Base-by-base conservation (phyloP, 768 basidiomycete genomes). In the Strobilomyces echinocephalus region DNA sequence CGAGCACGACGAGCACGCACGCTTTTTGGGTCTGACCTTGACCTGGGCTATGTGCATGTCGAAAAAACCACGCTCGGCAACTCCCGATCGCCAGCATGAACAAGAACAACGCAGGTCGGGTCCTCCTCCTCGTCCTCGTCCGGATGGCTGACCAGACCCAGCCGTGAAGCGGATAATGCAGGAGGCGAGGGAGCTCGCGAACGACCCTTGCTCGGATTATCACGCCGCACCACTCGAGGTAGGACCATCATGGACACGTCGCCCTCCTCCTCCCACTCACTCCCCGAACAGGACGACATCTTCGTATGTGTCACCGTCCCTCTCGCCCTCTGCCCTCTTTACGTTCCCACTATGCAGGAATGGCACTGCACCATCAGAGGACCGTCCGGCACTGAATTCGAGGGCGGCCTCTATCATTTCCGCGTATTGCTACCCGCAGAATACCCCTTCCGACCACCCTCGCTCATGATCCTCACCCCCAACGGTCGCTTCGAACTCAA, bases 301-400 rank as follows among this genome's bases (percentile, higher is more conserved):
- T 94, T 94, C 64, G 91, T 91, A 69, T 68, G 88, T 55, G 36
- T 42, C 38, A 39, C 31, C 44, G 18, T 39, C 45, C 46, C 31
- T 46, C 50, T 46, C 50, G 5, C 44, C 36, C 55, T 46, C 50
- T 60, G 55, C 60, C 49, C 58, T 59, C 58, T 65, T 66, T 18
- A 58, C 60, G 42, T 54, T 39, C 31, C 49, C 47, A n/a, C 38
- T 24, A 2, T 24, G 20, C 11, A 86, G 76, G 82, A 95, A 77
- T 98, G 95, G 95, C 95, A 97, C 66, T 97, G 93, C 66, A 97
- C 95, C n/a, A 78, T 98, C 50, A 85, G 92, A 56, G 95, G 95
- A 2, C 83, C 94, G 1, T 65, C 79, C 14, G 91, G 85, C 15
- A 94, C 92, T 35, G 94, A 97, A 67, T 98, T 88, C 57, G 90